Conservation (phyloP, 805 yeast genomes). For the Kodamaea restingae region DNA sequence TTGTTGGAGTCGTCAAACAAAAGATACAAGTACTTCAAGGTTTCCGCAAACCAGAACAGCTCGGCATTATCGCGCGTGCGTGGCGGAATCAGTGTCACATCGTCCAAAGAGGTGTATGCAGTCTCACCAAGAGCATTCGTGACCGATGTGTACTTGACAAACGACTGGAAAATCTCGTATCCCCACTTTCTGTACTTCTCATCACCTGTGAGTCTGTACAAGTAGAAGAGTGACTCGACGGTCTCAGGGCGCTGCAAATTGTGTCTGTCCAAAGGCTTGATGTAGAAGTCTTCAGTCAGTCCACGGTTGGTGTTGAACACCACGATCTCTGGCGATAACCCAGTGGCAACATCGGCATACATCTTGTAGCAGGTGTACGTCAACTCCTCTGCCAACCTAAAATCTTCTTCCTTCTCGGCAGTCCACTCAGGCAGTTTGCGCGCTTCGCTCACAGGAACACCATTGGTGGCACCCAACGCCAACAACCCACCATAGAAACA, state of each 20-base stretch:
- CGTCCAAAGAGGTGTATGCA: slow-evolving; percentile 60
- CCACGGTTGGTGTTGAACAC: slow-evolving; percentile 62
- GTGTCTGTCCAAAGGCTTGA: slow-evolving; percentile 72
- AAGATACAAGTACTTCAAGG: slow-evolving; percentile 78
- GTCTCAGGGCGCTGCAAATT: slow-evolving; percentile 93
- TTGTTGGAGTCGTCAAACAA: slow-evolving; percentile 65
- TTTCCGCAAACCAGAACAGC: slow-evolving; percentile 92
- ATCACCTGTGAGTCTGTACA: slow-evolving; percentile 78
- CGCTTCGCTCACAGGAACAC: slow-evolving; percentile 55
- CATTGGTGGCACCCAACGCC: slow-evolving; percentile 86
- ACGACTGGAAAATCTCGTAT: slow-evolving; percentile 73
- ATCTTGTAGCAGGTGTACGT: slow-evolving; percentile 79
- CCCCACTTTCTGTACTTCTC: slow-evolving; percentile 86
- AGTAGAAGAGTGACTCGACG: slow-evolving; percentile 78
- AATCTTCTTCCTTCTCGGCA: slow-evolving; percentile 53
- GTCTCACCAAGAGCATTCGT: slow-evolving; percentile 38
- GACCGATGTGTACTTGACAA: slow-evolving; percentile 55
- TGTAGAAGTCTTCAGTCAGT: slow-evolving; percentile 52
- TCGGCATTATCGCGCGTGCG: slow-evolving; percentile 69
- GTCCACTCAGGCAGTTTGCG: slow-evolving; percentile 55
- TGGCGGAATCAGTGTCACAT: slow-evolving; percentile 59
- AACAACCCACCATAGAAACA: slow-evolving; percentile 88
- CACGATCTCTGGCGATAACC: slow-evolving; percentile 85
- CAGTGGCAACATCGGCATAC: slow-evolving; percentile 71
- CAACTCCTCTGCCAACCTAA: slow-evolving; percentile 67